Evolutionary conservation across 257 asterid genomes (phyloP), one percentile per base, ranked within the genome.

Genomic region (Craterostigma plantagineum): DNA sequence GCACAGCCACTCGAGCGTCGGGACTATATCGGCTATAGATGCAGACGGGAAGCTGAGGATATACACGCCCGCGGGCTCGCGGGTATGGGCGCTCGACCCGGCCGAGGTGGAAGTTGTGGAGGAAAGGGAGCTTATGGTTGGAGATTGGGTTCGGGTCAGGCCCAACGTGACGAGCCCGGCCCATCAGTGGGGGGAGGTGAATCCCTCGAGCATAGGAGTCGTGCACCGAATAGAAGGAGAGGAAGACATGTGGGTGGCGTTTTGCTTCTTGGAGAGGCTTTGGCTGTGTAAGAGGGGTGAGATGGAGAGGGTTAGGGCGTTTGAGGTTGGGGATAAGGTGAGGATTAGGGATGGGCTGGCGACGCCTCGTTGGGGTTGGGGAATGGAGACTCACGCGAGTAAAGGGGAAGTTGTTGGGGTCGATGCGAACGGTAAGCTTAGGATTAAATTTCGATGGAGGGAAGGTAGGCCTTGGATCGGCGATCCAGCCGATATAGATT

Each of bases 351-450:
- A 71, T 1, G 91, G 91, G 45, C 54, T 90, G 65, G 94, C 70
- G 66, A 61, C 63, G 1, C 95, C 98, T 13, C 58, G 98, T 43
- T 90, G 94, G 98, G 98, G 83, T 10, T 90, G 98, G 98, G 98
- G 98, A 11, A 83, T 90, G 98, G 98, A 83, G 73, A 90, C 95
- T 1, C 93, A 75, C 47, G 81, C 92, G 0, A 90, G 98, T 57
- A 72, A 64, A 66, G 98, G 98, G 10, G 76, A 66, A 68, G 82
- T 90, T 7, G 93, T 83, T 7, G 98, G 95, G 18, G 95, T 90
- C 4, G 95, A 90, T 60, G 93, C 92, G 11, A 90, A 83, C 10
- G 98, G 95, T 38, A 90, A 83, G 68, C 50, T 90, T 61, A 67
- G 95, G 73, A 79, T 90, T 34, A 90, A 76, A 71, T 90, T 83